These are phyloP conservation scores for Proliferodiscus dingleyae DNA, from an alignment of 2,329 filamentous ascomycete species.

Conservation along the genomic window DNA sequence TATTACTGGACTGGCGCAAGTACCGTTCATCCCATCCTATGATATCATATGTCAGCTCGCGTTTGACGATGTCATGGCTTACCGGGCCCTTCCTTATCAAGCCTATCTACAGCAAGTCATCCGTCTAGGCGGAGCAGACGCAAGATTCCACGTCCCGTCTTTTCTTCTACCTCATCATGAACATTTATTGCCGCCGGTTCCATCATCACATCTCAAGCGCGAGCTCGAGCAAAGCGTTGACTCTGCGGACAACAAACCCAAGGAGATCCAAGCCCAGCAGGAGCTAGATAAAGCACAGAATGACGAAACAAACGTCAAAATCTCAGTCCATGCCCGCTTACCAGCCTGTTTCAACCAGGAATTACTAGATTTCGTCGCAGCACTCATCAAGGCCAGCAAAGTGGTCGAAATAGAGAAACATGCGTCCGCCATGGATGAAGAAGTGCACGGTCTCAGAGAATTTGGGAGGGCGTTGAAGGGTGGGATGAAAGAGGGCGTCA, in stretches of 20 bases:
- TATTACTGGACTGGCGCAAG: slow-evolving; percentile 41
- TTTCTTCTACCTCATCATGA: slow-evolving; percentile 51
- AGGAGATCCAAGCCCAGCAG: slow-evolving; percentile 36
- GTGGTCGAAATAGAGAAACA: slow-evolving; percentile 48
- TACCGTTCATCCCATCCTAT: slow-evolving; percentile 43
- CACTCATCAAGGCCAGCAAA: slow-evolving; percentile 52
- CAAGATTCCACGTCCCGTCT: slow-evolving; percentile 42
- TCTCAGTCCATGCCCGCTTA: slow-evolving; percentile 44
- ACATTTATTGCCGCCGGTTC: slow-evolving; percentile 42
- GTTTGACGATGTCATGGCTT: slow-evolving; percentile 45
- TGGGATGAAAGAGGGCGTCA: slow-evolving; percentile 40
- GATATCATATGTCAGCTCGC: slow-evolving; percentile 43
- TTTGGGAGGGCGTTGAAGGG: slow-evolving; percentile 29
- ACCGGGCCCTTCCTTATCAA: slow-evolving; percentile 40
- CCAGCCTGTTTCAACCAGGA: slow-evolving; percentile 47
- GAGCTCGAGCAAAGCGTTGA: slow-evolving; percentile 35
- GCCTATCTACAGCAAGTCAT: slow-evolving; percentile 44
- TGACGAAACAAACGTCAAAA: slow-evolving; percentile 44
- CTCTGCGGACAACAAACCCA: slow-evolving; percentile 39
- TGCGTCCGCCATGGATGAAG: slow-evolving; percentile 25
- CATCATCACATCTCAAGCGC: slow-evolving; percentile 31
- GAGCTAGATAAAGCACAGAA: slow-evolving; percentile 37
- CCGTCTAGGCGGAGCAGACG: slow-evolving; percentile 46
- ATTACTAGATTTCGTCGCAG: slow-evolving; percentile 49
- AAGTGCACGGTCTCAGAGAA: slow-evolving; percentile 28